These are phyloP conservation scores for Sicyos baderoa DNA, from an alignment of 306 rosid genomes.

Conservation along the genomic window DNA sequence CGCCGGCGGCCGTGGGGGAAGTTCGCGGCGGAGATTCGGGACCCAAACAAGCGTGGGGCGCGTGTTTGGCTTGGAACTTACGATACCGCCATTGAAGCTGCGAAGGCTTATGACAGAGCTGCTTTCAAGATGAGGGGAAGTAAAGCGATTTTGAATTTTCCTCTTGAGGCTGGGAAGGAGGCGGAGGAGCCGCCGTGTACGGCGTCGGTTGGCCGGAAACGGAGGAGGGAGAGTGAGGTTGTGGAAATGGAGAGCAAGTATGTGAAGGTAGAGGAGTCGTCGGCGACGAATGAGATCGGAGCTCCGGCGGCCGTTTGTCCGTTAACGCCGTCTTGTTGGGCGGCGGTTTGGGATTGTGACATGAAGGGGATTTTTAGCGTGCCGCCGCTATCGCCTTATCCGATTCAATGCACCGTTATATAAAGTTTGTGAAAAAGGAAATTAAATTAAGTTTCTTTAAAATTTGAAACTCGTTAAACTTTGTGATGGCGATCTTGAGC, in stretches of 20 bases:
- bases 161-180: constrained; percentile 29
- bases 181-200: not conserved
- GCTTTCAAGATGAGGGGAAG: constrained; percentile 45
- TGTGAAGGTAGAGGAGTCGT: constrained; percentile 20
- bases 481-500: not conserved
- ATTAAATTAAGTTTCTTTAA: not conserved
- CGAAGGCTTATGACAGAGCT: constrained; percentile 44
- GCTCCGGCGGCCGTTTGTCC: constrained; percentile 22
- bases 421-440: not conserved
- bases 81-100: constrained; percentile 44
- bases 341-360: constrained; percentile 39
- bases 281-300: not conserved
- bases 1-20: no score
- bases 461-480: not conserved
- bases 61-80: constrained; percentile 56
- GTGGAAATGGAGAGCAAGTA: not conserved
- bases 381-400: constrained; percentile 44
- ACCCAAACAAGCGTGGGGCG: constrained; percentile 31
- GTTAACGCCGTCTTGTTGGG: constrained; percentile 44
- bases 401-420: constrained; percentile 25
- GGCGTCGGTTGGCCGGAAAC: constrained; percentile 20
- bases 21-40: no score
- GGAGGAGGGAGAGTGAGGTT: constrained; percentile 21
- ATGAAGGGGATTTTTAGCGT: constrained; percentile 38
- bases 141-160: constrained; percentile 47